Base-by-base conservation (phyloP, 2,329 filamentous ascomycete genomes). In the Dactylella cylindrospora region DNA sequence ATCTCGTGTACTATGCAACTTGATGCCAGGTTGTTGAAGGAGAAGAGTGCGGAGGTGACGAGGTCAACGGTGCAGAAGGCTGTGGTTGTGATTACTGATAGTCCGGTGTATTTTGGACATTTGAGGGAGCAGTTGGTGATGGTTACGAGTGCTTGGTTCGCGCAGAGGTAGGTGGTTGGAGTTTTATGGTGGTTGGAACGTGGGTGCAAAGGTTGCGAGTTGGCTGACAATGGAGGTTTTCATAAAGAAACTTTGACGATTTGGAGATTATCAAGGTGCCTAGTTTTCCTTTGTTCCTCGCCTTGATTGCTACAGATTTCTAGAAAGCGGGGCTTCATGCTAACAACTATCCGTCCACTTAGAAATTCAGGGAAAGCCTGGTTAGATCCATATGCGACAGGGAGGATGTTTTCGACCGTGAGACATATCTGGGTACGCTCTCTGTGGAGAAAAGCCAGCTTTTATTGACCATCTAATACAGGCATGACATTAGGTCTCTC, bases 51-150 rank as follows among this genome's bases (percentile, higher is more conserved):
- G 44, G 91, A 97, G 55, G 93, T 98, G 45, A 98, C 93, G n/a
- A 81, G 93, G 64, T 95, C 89, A 61, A 96, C 93, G 1, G 93
- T 98, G 33, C 93, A 98, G 73, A 98, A 98, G 76, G 93, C 91
- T 10, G 90, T 98, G 2, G 91, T 98, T 38, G 90, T 95, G 51
- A 89, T 98, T 68, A 90, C 88, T 50, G 88, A 96, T 73, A 89
- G 83, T 65, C 93, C 93, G 6, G 84, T 84, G 70, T 68, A 68
- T 47, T 95, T 98, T 73, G 90, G 90, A 52, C 87, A 93, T 76
- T 76, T 98, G 71, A 84, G 91, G 69, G 88, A 97, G 74, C 85
- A 93, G 67, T 76, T 98, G 66, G 86, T 87, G 41, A 84, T 95
- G 25, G 90, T 98, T 12, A 96, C 91, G 3, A 86, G 84, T 68